Conservation (phyloP, 1,284 basidiomycete genomes). For the Sporisorium reilianum region DNA sequence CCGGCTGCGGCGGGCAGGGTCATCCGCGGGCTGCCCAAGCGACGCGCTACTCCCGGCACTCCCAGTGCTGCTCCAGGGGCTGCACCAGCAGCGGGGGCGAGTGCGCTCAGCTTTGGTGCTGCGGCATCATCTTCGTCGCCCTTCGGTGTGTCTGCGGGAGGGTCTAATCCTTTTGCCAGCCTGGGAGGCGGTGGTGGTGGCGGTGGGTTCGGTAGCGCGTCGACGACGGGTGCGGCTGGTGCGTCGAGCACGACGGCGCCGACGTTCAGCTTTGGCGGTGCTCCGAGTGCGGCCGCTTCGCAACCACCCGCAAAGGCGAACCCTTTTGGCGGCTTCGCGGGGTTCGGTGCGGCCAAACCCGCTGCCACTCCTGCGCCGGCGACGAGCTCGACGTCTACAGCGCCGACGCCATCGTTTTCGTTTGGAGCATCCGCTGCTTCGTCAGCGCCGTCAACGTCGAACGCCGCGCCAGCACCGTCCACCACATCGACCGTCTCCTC, state of each 20-base stretch:
- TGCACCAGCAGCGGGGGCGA: slow-evolving; percentile 17
- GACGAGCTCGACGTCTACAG: slow-evolving; percentile 7
- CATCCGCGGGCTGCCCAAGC: slow-evolving; percentile 43
- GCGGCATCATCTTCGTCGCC: slow-evolving; percentile 15
- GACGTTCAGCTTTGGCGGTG: slow-evolving; percentile 32
- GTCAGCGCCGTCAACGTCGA: slow-evolving; percentile 16
- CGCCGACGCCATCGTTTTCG: slow-evolving; percentile 14
- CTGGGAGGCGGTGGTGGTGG: slow-evolving; percentile 11
- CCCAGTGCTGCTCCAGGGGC: slow-evolving; percentile 19
- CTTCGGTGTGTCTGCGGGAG: slow-evolving; percentile 18
- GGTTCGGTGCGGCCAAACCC: slow-evolving; percentile 31
- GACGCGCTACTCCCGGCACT: slow-evolving; percentile 21
- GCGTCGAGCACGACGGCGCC: slow-evolving; percentile 15
- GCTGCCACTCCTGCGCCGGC: slow-evolving; percentile 16
- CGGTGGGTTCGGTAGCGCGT: slow-evolving; percentile 22
- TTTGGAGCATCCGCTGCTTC: slow-evolving; percentile 19
- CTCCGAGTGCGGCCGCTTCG: slow-evolving; percentile 6
- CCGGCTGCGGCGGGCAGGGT: slow-evolving; percentile 39
- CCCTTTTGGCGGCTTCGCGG: slow-evolving; percentile 37
- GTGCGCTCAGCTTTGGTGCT: slow-evolving; percentile 16
- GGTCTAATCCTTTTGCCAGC: slow-evolving; percentile 34
- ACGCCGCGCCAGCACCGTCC: slow-evolving; percentile 13
- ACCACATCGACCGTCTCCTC: slow-evolving; percentile 25
- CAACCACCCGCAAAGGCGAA: slow-evolving; percentile 26
- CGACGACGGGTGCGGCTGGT: slow-evolving; percentile 13